Percentiles rank a stretch among this genome's conserved stretches.
These are phyloP conservation scores for Halteria grandinella DNA, from an alignment of 73 alveolate species.

Conservation along the genomic window DNA sequence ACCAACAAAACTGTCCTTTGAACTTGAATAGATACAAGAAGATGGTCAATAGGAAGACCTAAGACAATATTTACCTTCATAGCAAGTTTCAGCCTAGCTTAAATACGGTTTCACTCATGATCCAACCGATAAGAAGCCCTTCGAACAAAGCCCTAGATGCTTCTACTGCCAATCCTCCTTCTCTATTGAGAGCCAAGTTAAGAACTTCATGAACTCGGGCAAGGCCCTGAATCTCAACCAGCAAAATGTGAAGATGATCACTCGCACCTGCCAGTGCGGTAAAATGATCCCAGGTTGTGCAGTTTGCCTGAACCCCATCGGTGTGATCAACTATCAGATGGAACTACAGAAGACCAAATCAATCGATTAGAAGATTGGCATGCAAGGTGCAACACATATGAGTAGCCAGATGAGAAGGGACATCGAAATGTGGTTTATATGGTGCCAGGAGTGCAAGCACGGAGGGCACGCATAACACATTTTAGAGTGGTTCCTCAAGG, in stretches of 20 bases:
- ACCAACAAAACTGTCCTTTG: no score
- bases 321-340: not conserved
- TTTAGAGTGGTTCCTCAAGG: slow-evolving; percentile 35
- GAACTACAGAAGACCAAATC: slow-evolving; percentile 12
- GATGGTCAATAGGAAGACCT: no score
- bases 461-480: slow-evolving; percentile 39
- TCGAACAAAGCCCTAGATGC: slow-evolving; percentile 22
- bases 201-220: not conserved
- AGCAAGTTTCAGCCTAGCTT: no score
- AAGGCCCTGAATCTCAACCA: not conserved
- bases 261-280: not conserved
- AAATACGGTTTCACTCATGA: slow-evolving; percentile 3
- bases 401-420: slow-evolving; percentile 11
- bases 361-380: no score
- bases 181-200: not conserved
- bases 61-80: no score
- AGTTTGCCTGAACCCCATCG: slow-evolving; percentile 34
- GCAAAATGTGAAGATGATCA: slow-evolving; percentile 3
- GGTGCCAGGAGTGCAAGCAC: slow-evolving; percentile 44
- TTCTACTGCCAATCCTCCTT: slow-evolving; percentile 4
- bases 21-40: no score
- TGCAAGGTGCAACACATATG: not conserved
- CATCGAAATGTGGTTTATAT: slow-evolving; percentile 37
- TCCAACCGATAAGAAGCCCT: slow-evolving; percentile 26
- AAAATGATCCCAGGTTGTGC: slow-evolving; percentile 18